Conservation (phyloP, 2,329 filamentous ascomycete species). For the Trichoderma guizhouense region DNA sequence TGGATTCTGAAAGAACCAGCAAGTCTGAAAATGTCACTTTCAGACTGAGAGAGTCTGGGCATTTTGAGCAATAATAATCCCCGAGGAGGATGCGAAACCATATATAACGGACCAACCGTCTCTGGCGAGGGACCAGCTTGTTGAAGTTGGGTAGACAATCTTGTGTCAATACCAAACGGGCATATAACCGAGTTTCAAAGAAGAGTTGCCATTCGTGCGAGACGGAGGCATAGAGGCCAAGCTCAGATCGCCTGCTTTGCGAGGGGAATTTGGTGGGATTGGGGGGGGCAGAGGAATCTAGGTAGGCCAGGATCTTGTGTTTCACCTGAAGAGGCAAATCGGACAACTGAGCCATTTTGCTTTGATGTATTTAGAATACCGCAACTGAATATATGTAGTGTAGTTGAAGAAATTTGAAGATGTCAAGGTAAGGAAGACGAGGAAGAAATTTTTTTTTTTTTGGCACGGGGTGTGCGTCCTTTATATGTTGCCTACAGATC, state of each 20-base stretch:
- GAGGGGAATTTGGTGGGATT: not conserved
- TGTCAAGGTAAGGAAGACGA: not conserved
- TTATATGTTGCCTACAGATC: not conserved
- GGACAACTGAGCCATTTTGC: not conserved
- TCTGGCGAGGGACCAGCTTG: not conserved
- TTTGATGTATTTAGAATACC: not conserved
- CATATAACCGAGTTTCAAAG: not conserved
- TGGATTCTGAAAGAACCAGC: not conserved
- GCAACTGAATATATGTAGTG: not conserved
- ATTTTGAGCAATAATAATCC: not conserved
- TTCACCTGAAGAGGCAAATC: not conserved
- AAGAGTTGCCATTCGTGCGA: not conserved
- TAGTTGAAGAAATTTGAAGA: not conserved
- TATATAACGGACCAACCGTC: not conserved
- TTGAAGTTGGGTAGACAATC: not conserved
- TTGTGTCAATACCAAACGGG: not conserved
- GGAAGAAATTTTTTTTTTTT: not conserved
- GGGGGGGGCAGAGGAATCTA: not conserved
- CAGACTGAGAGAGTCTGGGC: not conserved
- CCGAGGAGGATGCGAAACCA: not conserved
- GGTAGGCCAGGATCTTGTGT: not conserved
- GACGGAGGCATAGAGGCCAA: not conserved
- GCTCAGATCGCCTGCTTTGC: not conserved
- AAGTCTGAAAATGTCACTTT: not conserved
- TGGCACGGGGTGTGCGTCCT: not conserved